Percentiles rank a stretch among this genome's conserved stretches.
These are phyloP conservation scores for Phytopythium mirpurense DNA, from an alignment of 352 stramenopile species.

Conservation along the genomic window DNA sequence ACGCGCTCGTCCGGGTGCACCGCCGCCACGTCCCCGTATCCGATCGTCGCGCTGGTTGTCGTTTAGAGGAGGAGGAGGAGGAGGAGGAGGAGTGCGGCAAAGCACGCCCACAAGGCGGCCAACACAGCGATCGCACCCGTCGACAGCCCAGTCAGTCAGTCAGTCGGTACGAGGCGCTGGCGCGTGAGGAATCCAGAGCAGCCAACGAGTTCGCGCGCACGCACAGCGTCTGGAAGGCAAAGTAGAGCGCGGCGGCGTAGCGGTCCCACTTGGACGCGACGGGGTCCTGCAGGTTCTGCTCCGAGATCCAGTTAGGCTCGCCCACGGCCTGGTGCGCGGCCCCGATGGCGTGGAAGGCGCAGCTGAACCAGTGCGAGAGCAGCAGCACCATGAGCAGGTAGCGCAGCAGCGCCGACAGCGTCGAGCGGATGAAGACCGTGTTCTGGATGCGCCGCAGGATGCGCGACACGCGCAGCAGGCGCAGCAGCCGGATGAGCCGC, in stretches of 20 bases:
- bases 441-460: conserved; percentile 66
- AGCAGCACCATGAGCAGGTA: conserved; percentile 68
- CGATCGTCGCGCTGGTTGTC: conserved; percentile 44
- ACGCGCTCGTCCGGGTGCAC: conserved; percentile 49
- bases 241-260: conserved; percentile 67
- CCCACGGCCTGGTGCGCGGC: conserved; percentile 8
- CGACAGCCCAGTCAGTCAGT: too few relatives aligned
- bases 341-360: conserved; percentile 52
- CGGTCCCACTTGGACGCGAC: conserved; percentile 38
- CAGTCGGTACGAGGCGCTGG: too few relatives aligned
- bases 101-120: too few relatives aligned
- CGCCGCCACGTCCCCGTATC: conserved; percentile 46
- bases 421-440: conserved; percentile 66
- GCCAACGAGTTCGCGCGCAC: too few relatives aligned
- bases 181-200: too few relatives aligned
- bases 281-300: conserved; percentile 27
- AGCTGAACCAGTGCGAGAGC: conserved; percentile 72
- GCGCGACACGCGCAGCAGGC: conserved; percentile 61
- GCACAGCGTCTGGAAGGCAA: conserved; percentile 68
- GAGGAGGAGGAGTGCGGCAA: too few relatives aligned
- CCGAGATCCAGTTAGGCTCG: conserved; percentile 38
- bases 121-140: too few relatives aligned
- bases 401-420: conserved; percentile 55
- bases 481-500: conserved; percentile 50
- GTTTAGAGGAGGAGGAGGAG: too few relatives aligned